Percentiles rank a stretch among this genome's conserved stretches.
Conservation (phyloP, 2,329 filamentous ascomycete genomes). For the Fusarium verrucosum region DNA sequence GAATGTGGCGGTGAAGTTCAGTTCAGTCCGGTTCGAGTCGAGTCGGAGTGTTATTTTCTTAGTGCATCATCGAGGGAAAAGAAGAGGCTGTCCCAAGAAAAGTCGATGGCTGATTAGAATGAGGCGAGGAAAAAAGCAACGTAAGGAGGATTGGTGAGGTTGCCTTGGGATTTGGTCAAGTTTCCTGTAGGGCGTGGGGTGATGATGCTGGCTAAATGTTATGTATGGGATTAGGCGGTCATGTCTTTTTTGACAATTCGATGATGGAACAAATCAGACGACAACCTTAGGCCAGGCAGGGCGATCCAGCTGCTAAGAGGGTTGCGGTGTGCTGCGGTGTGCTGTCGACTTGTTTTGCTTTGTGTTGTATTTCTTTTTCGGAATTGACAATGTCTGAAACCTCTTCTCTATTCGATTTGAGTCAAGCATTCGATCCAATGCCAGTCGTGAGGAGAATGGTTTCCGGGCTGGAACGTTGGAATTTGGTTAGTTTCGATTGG, state of each 20-base stretch:
- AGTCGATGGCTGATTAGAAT: neutral
- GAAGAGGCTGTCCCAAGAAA: neutral
- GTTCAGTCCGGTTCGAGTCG: conserved; percentile 12
- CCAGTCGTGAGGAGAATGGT: conserved; percentile 24
- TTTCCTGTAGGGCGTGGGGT: conserved; percentile 22
- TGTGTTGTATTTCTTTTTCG: neutral
- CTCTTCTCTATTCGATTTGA: conserved; percentile 21
- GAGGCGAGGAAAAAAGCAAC: neutral
- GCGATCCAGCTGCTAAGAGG: conserved; percentile 13
- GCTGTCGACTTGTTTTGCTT: neutral
- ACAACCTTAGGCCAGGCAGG: too few relatives aligned
- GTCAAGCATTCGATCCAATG: conserved; percentile 22
- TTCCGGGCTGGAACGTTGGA: conserved; percentile 21
- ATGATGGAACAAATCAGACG: conserved; percentile 19
- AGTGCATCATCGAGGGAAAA: conserved; percentile 36
- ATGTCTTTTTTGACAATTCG: conserved; percentile 19
- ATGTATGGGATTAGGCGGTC: conserved; percentile 22
- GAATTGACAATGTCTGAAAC: conserved; percentile 30
- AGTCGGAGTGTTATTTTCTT: conserved; percentile 16
- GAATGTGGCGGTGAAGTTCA: conserved; percentile 24
- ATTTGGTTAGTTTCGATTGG: conserved; percentile 4
- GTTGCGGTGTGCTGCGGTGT: neutral
- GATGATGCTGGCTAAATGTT: conserved; percentile 18
- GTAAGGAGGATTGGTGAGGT: conserved; percentile 8
- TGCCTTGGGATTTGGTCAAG: conserved; percentile 10